Percentiles rank a stretch among this genome's conserved stretches.
phyloP scores from a whole-genome alignment of 371 early-diverging fungal species.

The Cokeromyces recurvatus region DNA sequence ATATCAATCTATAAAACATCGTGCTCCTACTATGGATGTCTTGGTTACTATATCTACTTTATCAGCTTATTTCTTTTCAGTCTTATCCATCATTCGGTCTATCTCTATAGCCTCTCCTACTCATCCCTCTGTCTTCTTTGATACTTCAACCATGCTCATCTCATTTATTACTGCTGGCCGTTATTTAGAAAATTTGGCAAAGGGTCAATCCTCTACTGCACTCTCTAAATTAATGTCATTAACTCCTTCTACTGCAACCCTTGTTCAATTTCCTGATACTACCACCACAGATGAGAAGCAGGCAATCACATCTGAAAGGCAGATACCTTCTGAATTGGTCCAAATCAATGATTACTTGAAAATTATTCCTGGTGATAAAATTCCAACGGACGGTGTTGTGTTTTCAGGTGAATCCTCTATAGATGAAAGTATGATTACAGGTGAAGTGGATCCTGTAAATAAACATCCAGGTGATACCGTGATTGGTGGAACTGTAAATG shows the following conservation, averaged over 20 bases:
- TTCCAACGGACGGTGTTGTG: slow-evolving; percentile 92
- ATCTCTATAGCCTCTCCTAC: not conserved
- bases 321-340: slow-evolving; percentile 83
- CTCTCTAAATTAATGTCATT: slow-evolving; percentile 84
- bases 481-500: slow-evolving; percentile 94
- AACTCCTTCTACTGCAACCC: slow-evolving; percentile 63
- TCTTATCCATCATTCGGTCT: slow-evolving; percentile 50
- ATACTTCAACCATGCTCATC: slow-evolving; percentile 87
- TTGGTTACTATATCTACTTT: slow-evolving; percentile 85
- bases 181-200: slow-evolving; percentile 91
- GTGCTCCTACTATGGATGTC: slow-evolving; percentile 94
- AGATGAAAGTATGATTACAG: slow-evolving; percentile 98
- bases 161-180: slow-evolving; percentile 88
- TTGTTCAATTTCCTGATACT: slow-evolving; percentile 24
- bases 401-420: slow-evolving; percentile 78
- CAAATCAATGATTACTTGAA: slow-evolving; percentile 82
- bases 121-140: slow-evolving; percentile 81
- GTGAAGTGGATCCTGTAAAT: slow-evolving; percentile 88
- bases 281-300: slow-evolving; percentile 19
- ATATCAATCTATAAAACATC: slow-evolving; percentile 74
- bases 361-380: slow-evolving; percentile 88
- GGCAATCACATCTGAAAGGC: slow-evolving; percentile 51
- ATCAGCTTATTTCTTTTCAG: slow-evolving; percentile 76
- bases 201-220: slow-evolving; percentile 88
- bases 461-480: slow-evolving; percentile 69